Base-by-base conservation (phyloP, 345 rosid genomes). In the Aquilaria malaccensis region DNA sequence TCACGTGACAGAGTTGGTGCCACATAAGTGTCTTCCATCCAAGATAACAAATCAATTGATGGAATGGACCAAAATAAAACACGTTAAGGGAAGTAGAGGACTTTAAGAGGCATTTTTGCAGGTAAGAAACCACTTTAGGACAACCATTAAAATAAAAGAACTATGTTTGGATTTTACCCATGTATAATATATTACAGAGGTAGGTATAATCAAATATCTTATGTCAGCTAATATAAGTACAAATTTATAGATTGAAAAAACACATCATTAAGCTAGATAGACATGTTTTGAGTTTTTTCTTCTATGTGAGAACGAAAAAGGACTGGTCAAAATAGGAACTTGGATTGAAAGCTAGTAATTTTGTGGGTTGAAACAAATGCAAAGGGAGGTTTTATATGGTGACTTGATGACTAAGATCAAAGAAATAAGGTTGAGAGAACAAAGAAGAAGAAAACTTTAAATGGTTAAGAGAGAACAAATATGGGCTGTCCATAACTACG, bases 181-280 rank as follows among this genome's bases (percentile, higher is more conserved):
- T 22, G 22, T 22, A 22, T 22, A 22, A 22, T 43, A 66, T 54
- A 22, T 46, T 47, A 67, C 62, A 56, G 48, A 58, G 53, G 13
- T 22, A 22, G 14, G 50, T 68, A 37, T 4, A 37, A 37, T 37
- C 43, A 37, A 5, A 37, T 37, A 37, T 2, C 43, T 37, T 37
- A 37, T 37, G 43, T 5, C 54, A 62, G 46, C 54, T 15, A 33
- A 61, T 9, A 11, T 41, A 22, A 22, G 22, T 22, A 22, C 22
- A 22, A 29, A 60, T 53, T 29, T 51, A 48, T 32, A 22, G 22
- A 22, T 22, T 22, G 1, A 22, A 31, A 77, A 58, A 80, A 56
- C 55, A 92, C 96, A 79, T 89, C 85, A 72, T 77, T 81, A 66
- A 79, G 70, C 62, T 79, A 72, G 54, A 71, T 67, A 45, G 91